phyloP scores from a whole-genome alignment of 2,329 filamentous ascomycete genomes.

The Cadophora sp. region DNA sequence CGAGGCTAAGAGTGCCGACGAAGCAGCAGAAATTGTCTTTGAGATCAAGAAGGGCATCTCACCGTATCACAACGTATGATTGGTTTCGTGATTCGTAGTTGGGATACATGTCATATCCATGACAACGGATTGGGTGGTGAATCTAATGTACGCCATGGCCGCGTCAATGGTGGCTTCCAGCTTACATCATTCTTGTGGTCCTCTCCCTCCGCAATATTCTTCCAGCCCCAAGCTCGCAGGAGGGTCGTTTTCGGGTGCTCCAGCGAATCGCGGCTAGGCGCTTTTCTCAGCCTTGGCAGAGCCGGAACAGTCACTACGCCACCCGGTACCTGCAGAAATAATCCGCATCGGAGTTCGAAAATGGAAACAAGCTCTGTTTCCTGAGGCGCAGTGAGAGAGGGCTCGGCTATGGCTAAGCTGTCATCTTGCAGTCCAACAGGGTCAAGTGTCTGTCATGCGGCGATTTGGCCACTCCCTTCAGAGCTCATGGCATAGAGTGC shows the following conservation, averaged over 20 bases:
- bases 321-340: slow-evolving; percentile 1
- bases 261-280: slow-evolving; percentile 8
- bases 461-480: background rate
- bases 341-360: background rate
- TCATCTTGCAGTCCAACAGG: background rate
- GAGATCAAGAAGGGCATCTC: slow-evolving; percentile 80
- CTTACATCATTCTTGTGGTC: background rate
- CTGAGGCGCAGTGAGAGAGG: background rate
- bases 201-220: background rate
- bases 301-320: background rate
- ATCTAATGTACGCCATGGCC: background rate
- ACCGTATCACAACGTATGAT: slow-evolving; percentile 55
- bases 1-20: slow-evolving; percentile 73
- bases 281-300: background rate
- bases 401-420: background rate
- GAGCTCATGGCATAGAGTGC: background rate
- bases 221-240: slow-evolving; percentile 1
- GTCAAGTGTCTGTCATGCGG: background rate
- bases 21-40: slow-evolving; percentile 79
- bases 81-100: background rate
- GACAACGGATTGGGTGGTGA: background rate
- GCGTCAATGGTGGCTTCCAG: background rate
- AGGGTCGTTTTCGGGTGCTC: background rate
- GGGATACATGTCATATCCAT: background rate
- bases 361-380: background rate